Evolutionary conservation across 2,329 filamentous ascomycete genomes (phyloP), one percentile per base, ranked within the genome.

Genomic region (Akanthomyces dipterigenus): DNA sequence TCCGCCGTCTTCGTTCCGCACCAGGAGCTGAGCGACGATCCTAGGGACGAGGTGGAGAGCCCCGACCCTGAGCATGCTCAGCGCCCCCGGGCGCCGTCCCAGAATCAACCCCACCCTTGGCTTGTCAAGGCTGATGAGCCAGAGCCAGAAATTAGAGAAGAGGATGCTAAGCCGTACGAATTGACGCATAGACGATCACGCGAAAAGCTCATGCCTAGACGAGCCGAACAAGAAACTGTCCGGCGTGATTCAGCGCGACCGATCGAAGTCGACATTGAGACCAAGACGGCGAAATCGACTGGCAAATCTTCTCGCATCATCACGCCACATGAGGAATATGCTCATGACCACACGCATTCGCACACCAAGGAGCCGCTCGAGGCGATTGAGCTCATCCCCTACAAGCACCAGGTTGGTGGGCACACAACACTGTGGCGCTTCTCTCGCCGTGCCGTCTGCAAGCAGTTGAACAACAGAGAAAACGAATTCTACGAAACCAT

Each of bases 401-500:
- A 97, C 76, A 91, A 91, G 66, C 95, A 99, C 75, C 95, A 99
- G 75, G 95, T 99, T 60, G 95, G 95, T 62, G 95, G 95, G 0
- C 95, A 99, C 73, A 97, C 92, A 7, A 97, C 93, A 0, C 84
- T 99, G 40, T 99, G 96, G 83, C 88, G 93, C 46, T 98, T 99
- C 72, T 98, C 95, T 20, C 88, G 91, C 66, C 86, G 93, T 68
- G 95, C 95, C 61, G 93, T 99, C 12, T 99, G 95, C 81, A 99
- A 99, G 76, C 92, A 97, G 76, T 83, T 99, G 70, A 99, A 96
- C 74, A 99, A 96, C 73, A 85, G 93, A 70, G 95, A 99, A 72
- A 99, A 99, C 75, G 91, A 96, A 76, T 99, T 99, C 72, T 99
- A 99, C 74, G 95, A 99, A 76, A 95, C 88, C 60, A 91, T 98